Evolutionary conservation across 495 filamentous ascomycete genomes (phyloP), one percentile per base, ranked within the genome.

Genomic region (Hamigera avellanea): DNA sequence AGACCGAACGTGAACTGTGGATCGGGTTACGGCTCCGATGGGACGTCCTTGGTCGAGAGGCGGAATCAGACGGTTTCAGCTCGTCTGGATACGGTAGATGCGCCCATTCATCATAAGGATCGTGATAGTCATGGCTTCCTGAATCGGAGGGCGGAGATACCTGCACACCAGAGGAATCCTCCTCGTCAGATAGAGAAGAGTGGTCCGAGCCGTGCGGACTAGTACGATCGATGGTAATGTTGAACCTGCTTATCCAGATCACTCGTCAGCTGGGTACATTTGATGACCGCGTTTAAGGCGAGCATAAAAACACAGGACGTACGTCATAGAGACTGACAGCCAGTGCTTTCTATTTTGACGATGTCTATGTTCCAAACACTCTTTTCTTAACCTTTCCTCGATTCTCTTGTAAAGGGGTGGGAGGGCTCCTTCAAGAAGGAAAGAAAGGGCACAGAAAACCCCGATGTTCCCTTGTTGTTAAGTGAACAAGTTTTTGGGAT

Each of bases 51-150:
- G 74, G 70, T 40, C 75, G 65, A 43, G 77, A 89, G 18, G 84
- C 84, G n/a, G 84, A 88, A 63, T 93, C 85, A 25, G 78, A 82
- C 15, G 83, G 81, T 35, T 80, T 77, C 46, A 91, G 59, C 46
- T 88, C 83, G 49, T 78, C 79, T 40, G 64, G 65, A 43, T 70
- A 70, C 39, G 62, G 34, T 36, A 67, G 41, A 37, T 62, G 50
- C 40, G 67, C 64, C 51, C 73, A 74, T 46, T 75, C 70, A 38
- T 62, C 67, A 19, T 75, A 67, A 16, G 42, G 54, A 31, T 71
- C 60, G 26, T 56, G 52, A 49, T 59, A 67, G 29, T 62, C 66
- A 60, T 70, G 65, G 56, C 69, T 75, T 41, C 58, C 70, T 38
- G 50, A 42, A 30, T 49, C 57, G 27, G 63, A 70, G 43, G 59